Base-by-base conservation (phyloP, 108 stramenopile species). In the Asterionellopsis glacialis region DNA sequence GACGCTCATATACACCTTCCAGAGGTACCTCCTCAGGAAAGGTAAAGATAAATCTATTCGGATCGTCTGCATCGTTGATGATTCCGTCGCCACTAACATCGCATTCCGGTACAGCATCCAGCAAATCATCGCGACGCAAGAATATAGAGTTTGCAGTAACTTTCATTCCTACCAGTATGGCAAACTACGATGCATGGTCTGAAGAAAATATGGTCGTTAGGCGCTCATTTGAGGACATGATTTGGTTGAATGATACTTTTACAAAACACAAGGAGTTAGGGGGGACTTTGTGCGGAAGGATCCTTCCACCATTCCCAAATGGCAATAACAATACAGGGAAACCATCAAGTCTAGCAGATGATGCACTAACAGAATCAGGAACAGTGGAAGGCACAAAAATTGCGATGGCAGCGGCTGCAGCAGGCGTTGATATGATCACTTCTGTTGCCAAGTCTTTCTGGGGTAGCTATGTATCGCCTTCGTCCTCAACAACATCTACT, bases 241-340 rank as follows among this genome's bases (percentile, higher is more conserved):
- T 79, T 59, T 93, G 91, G 91, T 82, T 93, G 19, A 68, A 93
- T 62, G 82, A 83, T 38, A 87, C 86, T 16, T 75, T 93, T 24
- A 69, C 45, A 27, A 77, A 75, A 23, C 91, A 93, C 55, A 85
- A 83, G 59, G 69, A 67, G 16, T 77, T 87, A 1, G 91, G 91
- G 4, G 91, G 91, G 10, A 84, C 85, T 41, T 64, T 93, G 14
- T 93, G 91, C 65, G 91, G 91, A 21, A 61, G 91, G 56, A 89
- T 93, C 50, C 48, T 93, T 9, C 91, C 91, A 47, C 87, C 85
- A 0, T 89, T 93, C 69, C 84, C 67, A 58, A 40, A 25, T 19
- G 64, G 63, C 21, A 61, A 55, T 16, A 22, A 19, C n/a, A 40
- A 9, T 9, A 25, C 21, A 21, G 33, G 33, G 7, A 33, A 33